Evolutionary conservation across 2,329 filamentous ascomycete species (phyloP).

Genomic region (Aspergillus jensenii): DNA sequence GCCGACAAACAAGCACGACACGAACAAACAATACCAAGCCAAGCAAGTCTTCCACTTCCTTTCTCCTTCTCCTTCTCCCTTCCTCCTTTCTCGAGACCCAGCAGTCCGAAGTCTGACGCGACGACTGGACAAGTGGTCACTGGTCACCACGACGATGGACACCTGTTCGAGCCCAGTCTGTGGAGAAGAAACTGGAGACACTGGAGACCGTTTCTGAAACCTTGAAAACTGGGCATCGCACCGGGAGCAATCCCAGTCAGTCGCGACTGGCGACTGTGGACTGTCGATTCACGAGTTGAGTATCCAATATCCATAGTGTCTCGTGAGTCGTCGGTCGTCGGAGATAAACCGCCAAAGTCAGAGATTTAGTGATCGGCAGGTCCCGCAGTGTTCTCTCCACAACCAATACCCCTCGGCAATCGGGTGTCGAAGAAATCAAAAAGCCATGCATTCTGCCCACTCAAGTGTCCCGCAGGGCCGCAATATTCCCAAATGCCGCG

Average conservation of each 20-base stretch:
- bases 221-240: background rate
- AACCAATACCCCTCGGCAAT: conserved; percentile 1
- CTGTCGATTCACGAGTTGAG: background rate
- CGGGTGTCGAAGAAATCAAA: background rate
- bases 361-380: conserved; percentile 4
- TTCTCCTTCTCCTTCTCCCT: too few relatives aligned
- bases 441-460: background rate
- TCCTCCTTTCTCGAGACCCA: too few relatives aligned
- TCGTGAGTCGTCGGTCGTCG: background rate
- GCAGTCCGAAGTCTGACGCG: too few relatives aligned
- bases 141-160: too few relatives aligned
- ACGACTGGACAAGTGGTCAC: too few relatives aligned
- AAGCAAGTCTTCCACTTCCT: too few relatives aligned
- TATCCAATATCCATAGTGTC: too few relatives aligned
- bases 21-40: too few relatives aligned
- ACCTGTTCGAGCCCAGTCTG: background rate
- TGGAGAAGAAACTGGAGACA: background rate
- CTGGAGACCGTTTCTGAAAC: background rate
- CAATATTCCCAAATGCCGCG: background rate
- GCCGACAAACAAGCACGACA: too few relatives aligned
- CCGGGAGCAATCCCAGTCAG: too few relatives aligned
- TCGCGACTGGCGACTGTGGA: background rate
- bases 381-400: background rate
- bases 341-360: background rate
- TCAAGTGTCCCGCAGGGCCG: background rate